Evolutionary conservation across 805 yeast genomes (phyloP).

Genomic region (Schizosaccharomyces octosporus): DNA sequence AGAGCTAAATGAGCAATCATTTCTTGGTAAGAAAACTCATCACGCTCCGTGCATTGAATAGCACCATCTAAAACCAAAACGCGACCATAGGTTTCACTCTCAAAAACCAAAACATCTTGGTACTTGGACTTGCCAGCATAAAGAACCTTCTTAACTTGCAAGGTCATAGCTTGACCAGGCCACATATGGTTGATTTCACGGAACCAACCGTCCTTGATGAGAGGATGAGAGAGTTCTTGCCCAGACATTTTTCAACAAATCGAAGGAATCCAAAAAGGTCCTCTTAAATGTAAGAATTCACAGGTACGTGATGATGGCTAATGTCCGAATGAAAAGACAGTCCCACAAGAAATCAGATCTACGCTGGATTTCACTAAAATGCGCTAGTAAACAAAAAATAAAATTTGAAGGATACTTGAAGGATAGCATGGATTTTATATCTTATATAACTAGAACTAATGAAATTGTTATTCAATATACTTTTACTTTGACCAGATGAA

Average conservation of each 20-base stretch:
- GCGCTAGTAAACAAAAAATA: no score
- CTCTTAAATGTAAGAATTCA: no score
- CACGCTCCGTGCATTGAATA: constrained; percentile 90
- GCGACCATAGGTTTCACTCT: constrained; percentile 82
- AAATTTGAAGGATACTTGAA: no score
- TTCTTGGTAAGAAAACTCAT: constrained; percentile 92
- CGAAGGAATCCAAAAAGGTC: no score
- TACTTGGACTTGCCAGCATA: constrained; percentile 68
- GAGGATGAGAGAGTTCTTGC: neutral
- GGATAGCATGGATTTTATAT: no score
- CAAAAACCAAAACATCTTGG: constrained; percentile 84
- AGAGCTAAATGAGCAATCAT: constrained; percentile 89
- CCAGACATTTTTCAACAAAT: neutral
- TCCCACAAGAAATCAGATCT: no score
- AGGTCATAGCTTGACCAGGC: constrained; percentile 96
- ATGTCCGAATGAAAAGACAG: no score
- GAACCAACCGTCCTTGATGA: constrained; percentile 73
- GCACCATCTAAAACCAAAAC: constrained; percentile 86
- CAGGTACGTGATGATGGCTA: no score
- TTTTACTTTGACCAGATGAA: no score
- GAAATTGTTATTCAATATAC: no score
- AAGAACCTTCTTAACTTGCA: constrained; percentile 64
- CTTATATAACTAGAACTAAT: no score
- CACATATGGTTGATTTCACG: constrained; percentile 86
- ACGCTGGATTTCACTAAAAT: no score